Percentiles rank a stretch among this genome's conserved stretches.
Evolutionary conservation across 2,329 filamentous ascomycete genomes (phyloP).

Genomic region (Neocatenulostroma microsporum): DNA sequence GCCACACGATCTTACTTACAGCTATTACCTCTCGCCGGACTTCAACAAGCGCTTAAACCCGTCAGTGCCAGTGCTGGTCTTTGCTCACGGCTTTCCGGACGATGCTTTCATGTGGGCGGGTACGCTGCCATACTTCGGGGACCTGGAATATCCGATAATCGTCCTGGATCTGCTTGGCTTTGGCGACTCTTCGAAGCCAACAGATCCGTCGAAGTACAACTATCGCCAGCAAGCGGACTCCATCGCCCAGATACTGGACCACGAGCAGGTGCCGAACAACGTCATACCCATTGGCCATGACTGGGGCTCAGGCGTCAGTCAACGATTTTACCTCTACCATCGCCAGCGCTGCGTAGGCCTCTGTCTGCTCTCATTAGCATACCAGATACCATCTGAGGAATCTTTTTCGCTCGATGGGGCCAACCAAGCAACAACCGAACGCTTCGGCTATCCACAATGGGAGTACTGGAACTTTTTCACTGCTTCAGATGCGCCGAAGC

Average conservation of each 20-base stretch:
- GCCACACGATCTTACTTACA: slow-evolving; percentile 22
- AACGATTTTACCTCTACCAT: slow-evolving; percentile 37
- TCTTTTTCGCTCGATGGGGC: slow-evolving; percentile 33
- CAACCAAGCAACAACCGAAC: slow-evolving; percentile 27
- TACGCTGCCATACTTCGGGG: slow-evolving; percentile 20
- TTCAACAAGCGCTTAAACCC: slow-evolving; percentile 17
- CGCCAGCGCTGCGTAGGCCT: slow-evolving; percentile 37
- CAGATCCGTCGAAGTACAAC: slow-evolving; percentile 29
- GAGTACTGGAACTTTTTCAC: slow-evolving; percentile 43
- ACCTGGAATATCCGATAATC: slow-evolving; percentile 26
- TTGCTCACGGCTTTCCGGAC: slow-evolving; percentile 47
- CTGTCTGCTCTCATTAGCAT: slow-evolving; percentile 37
- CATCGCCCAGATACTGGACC: slow-evolving; percentile 34
- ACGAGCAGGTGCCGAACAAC: slow-evolving; percentile 26
- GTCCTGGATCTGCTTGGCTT: slow-evolving; percentile 36
- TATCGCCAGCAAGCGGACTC: slow-evolving; percentile 32
- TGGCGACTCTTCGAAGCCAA: slow-evolving; percentile 33
- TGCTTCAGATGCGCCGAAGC: slow-evolving; percentile 30
- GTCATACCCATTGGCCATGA: slow-evolving; percentile 43
- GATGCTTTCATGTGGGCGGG: slow-evolving; percentile 40
- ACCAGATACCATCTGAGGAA: slow-evolving; percentile 29
- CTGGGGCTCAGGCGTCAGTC: slow-evolving; percentile 39
- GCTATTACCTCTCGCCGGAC: slow-evolving; percentile 23
- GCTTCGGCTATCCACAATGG: slow-evolving; percentile 31
- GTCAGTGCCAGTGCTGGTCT: slow-evolving; percentile 31